Evolutionary conservation across 2,329 filamentous ascomycete genomes (phyloP).

Genomic region (Epicoccum sorghinum): DNA sequence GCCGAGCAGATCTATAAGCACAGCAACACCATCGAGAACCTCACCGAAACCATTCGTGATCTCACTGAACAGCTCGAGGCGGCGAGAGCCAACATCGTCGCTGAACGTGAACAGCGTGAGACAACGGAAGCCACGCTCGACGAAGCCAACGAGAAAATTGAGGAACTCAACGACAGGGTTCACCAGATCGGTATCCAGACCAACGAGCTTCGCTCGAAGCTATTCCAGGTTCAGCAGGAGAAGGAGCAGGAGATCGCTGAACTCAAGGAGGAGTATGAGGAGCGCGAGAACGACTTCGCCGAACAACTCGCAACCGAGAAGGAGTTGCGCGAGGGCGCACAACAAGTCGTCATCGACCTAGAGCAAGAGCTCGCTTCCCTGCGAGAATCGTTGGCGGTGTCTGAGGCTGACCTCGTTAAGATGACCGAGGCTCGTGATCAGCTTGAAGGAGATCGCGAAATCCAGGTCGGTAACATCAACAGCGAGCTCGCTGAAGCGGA

Average conservation of each 20-base stretch:
- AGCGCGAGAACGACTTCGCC: conserved; percentile 49
- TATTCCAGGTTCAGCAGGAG: conserved; percentile 54
- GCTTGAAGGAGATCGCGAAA: conserved; percentile 39
- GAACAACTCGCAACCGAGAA: conserved; percentile 48
- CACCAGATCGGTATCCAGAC: conserved; percentile 52
- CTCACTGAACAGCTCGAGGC: conserved; percentile 48
- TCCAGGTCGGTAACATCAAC: conserved; percentile 44
- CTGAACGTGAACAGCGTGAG: conserved; percentile 53
- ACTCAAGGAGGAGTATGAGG: conserved; percentile 45
- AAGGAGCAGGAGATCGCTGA: conserved; percentile 48
- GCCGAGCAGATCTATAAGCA: conserved; percentile 43
- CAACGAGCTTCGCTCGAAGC: conserved; percentile 56
- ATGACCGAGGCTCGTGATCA: conserved; percentile 42
- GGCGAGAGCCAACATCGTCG: conserved; percentile 45
- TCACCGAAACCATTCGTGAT: conserved; percentile 43
- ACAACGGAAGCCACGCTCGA: conserved; percentile 52
- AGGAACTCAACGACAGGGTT: conserved; percentile 49
- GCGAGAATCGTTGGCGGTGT: conserved; percentile 38
- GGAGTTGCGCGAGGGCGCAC: conserved; percentile 45
- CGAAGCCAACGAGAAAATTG: conserved; percentile 49
- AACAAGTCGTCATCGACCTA: conserved; percentile 43
- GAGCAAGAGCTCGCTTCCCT: conserved; percentile 45
- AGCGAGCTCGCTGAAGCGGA: conserved; percentile 42
- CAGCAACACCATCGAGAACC: conserved; percentile 41
- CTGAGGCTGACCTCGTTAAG: conserved; percentile 27